A percentile compares a stretch with the other conserved stretches of the same genome.
Evolutionary conservation across 164 flowering plant genomes (phyloP).

Genomic region (Liriodendron chinense): DNA sequence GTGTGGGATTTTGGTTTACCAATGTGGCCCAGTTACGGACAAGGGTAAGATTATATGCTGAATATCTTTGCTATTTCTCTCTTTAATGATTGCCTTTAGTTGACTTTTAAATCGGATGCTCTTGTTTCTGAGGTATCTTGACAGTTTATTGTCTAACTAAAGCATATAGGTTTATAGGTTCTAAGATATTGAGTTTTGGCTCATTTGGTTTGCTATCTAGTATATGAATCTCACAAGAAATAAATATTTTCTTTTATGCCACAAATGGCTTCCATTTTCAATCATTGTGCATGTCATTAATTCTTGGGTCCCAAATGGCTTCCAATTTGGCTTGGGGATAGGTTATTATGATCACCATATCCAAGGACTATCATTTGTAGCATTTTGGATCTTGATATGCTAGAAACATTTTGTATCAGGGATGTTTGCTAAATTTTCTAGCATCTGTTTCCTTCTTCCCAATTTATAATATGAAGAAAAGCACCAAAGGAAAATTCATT

Average conservation of each 20-base stretch:
- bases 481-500: neutral
- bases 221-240: neutral
- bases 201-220: neutral
- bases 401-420: neutral
- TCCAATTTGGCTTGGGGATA: neutral
- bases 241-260: neutral
- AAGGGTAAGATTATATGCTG: conserved; percentile 47
- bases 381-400: neutral
- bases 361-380: neutral
- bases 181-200: neutral
- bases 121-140: neutral
- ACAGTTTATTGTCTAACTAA: neutral
- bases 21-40: conserved; percentile 54
- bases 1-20: conserved; percentile 91
- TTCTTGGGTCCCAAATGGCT: neutral
- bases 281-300: neutral
- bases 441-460: neutral
- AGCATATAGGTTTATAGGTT: neutral
- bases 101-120: neutral
- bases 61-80: neutral
- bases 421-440: neutral
- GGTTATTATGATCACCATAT: neutral
- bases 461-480: neutral
- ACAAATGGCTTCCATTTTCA: neutral
- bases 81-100: neutral